Percentiles rank a stretch among this genome's conserved stretches.
Evolutionary conservation across 2,329 filamentous ascomycete genomes (phyloP).

Genomic region (Trematosphaeria pertusa): DNA sequence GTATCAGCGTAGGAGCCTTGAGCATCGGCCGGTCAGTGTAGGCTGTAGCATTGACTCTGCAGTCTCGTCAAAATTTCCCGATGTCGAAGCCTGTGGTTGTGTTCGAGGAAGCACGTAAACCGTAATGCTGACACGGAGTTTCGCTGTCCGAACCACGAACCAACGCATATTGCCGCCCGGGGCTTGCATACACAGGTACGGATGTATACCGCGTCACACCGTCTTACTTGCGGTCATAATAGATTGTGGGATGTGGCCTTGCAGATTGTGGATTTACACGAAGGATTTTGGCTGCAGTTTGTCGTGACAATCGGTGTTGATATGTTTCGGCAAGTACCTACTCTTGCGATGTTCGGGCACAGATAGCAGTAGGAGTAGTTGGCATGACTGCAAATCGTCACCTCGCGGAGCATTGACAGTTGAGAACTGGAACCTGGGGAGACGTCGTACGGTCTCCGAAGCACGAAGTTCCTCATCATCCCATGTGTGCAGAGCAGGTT

Average conservation of each 20-base stretch:
- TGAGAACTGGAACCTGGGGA: background rate
- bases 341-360: background rate
- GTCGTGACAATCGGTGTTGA: background rate
- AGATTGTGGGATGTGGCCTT: background rate
- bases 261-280: background rate
- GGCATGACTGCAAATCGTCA: background rate
- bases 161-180: background rate
- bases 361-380: background rate
- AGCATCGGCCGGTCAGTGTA: too few species aligned
- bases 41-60: too few species aligned
- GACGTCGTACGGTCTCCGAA: background rate
- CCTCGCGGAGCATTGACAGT: too few species aligned
- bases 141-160: constrained; percentile 12
- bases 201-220: background rate
- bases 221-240: background rate
- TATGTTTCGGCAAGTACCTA: background rate
- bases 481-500: background rate
- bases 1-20: too few species aligned
- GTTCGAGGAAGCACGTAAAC: too few species aligned
- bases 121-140: constrained; percentile 22
- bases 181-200: background rate
- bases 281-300: too few species aligned
- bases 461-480: background rate
- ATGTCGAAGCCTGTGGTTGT: too few species aligned
- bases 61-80: too few species aligned